A percentile compares a stretch with the other conserved stretches of the same genome.
These are phyloP conservation scores for Russula emetica DNA, from an alignment of 768 basidiomycete species.

Conservation along the genomic window DNA sequence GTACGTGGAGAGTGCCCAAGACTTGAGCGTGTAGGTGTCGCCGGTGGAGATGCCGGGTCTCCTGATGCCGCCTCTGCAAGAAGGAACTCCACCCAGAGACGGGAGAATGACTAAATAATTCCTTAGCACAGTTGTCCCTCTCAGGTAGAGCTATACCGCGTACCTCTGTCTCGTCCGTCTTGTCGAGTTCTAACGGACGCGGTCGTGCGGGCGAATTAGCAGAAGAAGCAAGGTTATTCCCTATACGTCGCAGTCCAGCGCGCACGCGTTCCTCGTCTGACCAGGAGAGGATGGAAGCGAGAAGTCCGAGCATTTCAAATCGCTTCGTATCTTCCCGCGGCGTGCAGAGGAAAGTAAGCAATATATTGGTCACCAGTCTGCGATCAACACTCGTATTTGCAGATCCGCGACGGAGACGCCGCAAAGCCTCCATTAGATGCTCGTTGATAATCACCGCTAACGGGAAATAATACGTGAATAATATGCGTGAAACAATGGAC, in stretches of 20 bases:
- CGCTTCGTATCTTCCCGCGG: constrained; percentile 91
- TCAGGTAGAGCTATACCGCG: constrained; percentile 18
- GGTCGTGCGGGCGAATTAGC: constrained; percentile 33
- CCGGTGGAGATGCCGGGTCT: constrained; percentile 28
- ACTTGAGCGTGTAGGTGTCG: constrained; percentile 16
- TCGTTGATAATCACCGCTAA: constrained; percentile 95
- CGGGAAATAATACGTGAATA: constrained; percentile 13
- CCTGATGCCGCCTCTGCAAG: constrained; percentile 80
- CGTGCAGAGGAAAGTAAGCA: constrained; percentile 84
- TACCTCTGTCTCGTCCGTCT: constrained; percentile 83
- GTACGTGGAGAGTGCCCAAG: constrained; percentile 30
- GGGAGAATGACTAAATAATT: constrained; percentile 78
- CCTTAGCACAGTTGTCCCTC: neutral
- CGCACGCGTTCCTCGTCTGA: constrained; percentile 85
- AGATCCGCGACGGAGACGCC: constrained; percentile 81
- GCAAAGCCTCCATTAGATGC: constrained; percentile 96
- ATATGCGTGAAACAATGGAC: constrained; percentile 1
- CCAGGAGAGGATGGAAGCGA: constrained; percentile 91
- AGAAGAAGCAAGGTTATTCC: constrained; percentile 28
- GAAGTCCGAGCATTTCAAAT: constrained; percentile 91
- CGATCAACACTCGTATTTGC: constrained; percentile 87
- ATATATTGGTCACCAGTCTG: constrained; percentile 89
- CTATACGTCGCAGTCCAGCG: constrained; percentile 73
- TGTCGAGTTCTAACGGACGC: constrained; percentile 58
- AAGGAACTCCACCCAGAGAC: constrained; percentile 96